These are phyloP conservation scores for Quercus gilva DNA, from an alignment of 306 rosid species.

Conservation along the genomic window DNA sequence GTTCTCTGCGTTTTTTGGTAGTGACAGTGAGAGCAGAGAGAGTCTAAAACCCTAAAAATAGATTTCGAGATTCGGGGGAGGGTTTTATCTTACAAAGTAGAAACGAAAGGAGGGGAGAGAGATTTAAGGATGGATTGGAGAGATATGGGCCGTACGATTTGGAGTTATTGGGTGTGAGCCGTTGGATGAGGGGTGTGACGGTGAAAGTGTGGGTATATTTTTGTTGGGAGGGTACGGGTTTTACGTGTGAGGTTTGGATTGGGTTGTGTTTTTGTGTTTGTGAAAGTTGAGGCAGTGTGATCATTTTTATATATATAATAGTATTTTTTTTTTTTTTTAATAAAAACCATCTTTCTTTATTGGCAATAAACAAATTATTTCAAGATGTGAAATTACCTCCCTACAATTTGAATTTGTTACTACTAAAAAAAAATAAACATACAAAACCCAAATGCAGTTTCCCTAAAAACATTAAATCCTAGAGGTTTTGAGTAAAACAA, in stretches of 20 bases:
- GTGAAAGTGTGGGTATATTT: not conserved
- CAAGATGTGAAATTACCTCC: too few relatives aligned
- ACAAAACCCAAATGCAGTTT: too few relatives aligned
- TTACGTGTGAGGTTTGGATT: not conserved
- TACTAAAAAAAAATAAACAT: too few relatives aligned
- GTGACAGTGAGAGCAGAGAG: not conserved
- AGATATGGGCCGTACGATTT: conserved; percentile 15
- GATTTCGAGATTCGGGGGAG: conserved; percentile 1
- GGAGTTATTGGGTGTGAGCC: not conserved
- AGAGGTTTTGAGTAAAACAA: too few relatives aligned
- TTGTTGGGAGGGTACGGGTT: not conserved
- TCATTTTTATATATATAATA: too few relatives aligned
- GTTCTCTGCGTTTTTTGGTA: not conserved
- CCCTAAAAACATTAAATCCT: too few relatives aligned
- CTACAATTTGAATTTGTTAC: too few relatives aligned
- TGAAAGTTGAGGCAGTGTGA: not conserved
- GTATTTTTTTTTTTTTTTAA: too few relatives aligned
- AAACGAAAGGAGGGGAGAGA: not conserved
- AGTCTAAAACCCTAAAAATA: conserved; percentile 55
- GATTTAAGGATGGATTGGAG: not conserved
- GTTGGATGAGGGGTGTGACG: conserved; percentile 14
- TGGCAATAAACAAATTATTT: too few relatives aligned
- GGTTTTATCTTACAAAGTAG: conserved; percentile 45
- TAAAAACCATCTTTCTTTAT: too few relatives aligned
- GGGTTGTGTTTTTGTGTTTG: not conserved